Base-by-base conservation (phyloP, 768 basidiomycete species). In the Pulveroboletus sp. region DNA sequence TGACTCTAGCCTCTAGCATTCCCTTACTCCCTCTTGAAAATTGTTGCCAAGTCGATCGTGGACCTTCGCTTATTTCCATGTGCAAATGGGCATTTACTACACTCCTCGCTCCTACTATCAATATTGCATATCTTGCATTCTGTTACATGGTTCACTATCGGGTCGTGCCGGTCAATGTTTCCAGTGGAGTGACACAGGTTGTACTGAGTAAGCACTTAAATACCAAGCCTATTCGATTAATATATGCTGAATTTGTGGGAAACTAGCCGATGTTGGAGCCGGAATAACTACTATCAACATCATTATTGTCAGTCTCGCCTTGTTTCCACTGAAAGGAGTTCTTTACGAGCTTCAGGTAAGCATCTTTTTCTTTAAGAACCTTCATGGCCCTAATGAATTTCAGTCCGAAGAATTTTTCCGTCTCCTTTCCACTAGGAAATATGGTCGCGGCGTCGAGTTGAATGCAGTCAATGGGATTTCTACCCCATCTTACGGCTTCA, bases 351-450 rank as follows among this genome's bases (percentile, higher is more conserved):
- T 57, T 24, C 34, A 53, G 51, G 56, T 50, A 9, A 40, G 41
- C 9, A 17, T 8, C 14, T 29, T 7, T 20, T n/a, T 5, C 3
- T 14, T 27, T 24, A 5, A 13, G 10, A n/a, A 14, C 8, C 6
- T n/a, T 27, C 21, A 14, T 27, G 17, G 16, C 5, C 37, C 27
- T 47, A 9, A 52, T 29, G 9, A 2, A 16, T 41, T 16, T 41
- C 39, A 57, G 56, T 52, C 55, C 8, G 56, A 57, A 41, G 56
- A 57, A 41, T 57, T 52, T 41, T 57, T 57, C 29, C 55, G 56
- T n/a, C 50, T 57, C 8, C 56, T 57, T 23, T 43, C 34, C 16
- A 16, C 27, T 19, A 35, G n/a, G 27, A 49, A 5, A 34, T 27
- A 49, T n/a, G 27, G n/a, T 34, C 25, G 12, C 1, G 47, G 56